Percentiles rank a stretch among this genome's conserved stretches.
Evolutionary conservation across 1,284 basidiomycete species (phyloP).

Genomic region (Porogramme epimiltina): DNA sequence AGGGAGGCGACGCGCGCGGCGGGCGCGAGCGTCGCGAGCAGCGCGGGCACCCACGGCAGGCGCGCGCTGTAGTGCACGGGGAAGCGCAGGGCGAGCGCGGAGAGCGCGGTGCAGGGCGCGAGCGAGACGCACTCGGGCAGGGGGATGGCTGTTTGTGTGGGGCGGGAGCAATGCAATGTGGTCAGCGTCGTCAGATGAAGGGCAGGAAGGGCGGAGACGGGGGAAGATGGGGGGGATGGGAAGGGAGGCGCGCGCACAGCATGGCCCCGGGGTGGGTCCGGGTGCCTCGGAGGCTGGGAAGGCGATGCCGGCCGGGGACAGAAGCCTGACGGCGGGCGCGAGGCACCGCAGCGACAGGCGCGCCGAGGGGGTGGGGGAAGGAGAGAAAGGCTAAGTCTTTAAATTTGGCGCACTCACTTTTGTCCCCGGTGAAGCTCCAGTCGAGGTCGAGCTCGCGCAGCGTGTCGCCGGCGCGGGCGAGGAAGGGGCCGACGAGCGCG

Average conservation of each 20-base stretch:
- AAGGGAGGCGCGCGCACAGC: too few relatives aligned
- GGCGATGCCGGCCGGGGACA: neutral
- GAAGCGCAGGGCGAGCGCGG: slow-evolving; percentile 25
- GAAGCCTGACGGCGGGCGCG: too few relatives aligned
- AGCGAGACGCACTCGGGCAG: slow-evolving; percentile 27
- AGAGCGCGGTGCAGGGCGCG: slow-evolving; percentile 21
- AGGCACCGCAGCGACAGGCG: too few relatives aligned
- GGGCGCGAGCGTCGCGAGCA: slow-evolving; percentile 23
- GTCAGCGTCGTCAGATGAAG: neutral
- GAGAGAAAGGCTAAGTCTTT: neutral
- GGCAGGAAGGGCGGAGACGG: neutral
- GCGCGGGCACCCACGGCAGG: slow-evolving; percentile 29
- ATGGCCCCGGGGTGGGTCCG: too few relatives aligned
- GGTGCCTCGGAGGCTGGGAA: neutral
- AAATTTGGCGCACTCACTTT: slow-evolving; percentile 25
- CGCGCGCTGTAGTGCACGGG: slow-evolving; percentile 26
- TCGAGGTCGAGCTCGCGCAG: slow-evolving; percentile 29
- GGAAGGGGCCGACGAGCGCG: slow-evolving; percentile 24
- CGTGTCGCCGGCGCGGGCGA: slow-evolving; percentile 21
- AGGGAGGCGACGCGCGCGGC: neutral
- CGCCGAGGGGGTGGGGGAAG: neutral
- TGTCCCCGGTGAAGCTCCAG: slow-evolving; percentile 27
- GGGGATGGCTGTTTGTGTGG: slow-evolving; percentile 17
- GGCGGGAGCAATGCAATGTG: neutral
- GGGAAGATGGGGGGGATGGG: too few relatives aligned